Percentiles rank a stretch among this genome's conserved stretches.
Evolutionary conservation across 768 basidiomycete genomes (phyloP).

Genomic region (Mycena haematopus): DNA sequence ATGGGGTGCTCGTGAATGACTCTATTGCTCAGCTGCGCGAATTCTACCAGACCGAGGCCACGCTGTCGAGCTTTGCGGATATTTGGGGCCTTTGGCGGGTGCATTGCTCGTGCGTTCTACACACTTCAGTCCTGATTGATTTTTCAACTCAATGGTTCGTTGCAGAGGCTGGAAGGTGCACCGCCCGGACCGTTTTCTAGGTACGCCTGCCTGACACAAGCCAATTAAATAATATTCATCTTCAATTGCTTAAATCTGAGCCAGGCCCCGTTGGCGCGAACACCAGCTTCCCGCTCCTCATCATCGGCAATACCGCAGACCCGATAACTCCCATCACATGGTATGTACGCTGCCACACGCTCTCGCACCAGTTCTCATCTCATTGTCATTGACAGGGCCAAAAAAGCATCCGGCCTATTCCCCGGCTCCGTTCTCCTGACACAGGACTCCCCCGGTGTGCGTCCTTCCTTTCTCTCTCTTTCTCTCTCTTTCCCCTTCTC

Average conservation of each 20-base stretch:
- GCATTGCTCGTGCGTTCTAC: conserved; percentile 18
- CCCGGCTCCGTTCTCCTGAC: conserved; percentile 29
- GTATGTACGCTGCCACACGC: conserved; percentile 6
- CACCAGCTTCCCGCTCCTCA: conserved; percentile 33
- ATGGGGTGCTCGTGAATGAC: conserved; percentile 17
- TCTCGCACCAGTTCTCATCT: neutral
- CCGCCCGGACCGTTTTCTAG: conserved; percentile 11
- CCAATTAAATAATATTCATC: neutral
- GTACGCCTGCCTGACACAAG: neutral
- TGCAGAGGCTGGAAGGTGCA: conserved; percentile 27
- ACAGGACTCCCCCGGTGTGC: conserved; percentile 29
- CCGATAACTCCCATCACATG: conserved; percentile 29
- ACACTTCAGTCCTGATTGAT: too few species aligned
- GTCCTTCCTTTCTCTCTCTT: neutral
- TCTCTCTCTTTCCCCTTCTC: neutral
- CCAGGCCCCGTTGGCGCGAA: conserved; percentile 29
- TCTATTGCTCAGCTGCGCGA: conserved; percentile 20
- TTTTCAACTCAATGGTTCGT: neutral
- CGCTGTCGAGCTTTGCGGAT: conserved; percentile 30
- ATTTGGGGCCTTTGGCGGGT: conserved; percentile 20
- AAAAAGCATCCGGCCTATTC: conserved; percentile 18
- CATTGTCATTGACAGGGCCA: conserved; percentile 3
- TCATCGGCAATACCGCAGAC: conserved; percentile 35
- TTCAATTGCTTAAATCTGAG: too few species aligned
- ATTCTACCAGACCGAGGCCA: conserved; percentile 13